A percentile compares a stretch with the other conserved stretches of the same genome.
Conservation (phyloP, 345 rosid genomes). For the Mangifera indica region DNA sequence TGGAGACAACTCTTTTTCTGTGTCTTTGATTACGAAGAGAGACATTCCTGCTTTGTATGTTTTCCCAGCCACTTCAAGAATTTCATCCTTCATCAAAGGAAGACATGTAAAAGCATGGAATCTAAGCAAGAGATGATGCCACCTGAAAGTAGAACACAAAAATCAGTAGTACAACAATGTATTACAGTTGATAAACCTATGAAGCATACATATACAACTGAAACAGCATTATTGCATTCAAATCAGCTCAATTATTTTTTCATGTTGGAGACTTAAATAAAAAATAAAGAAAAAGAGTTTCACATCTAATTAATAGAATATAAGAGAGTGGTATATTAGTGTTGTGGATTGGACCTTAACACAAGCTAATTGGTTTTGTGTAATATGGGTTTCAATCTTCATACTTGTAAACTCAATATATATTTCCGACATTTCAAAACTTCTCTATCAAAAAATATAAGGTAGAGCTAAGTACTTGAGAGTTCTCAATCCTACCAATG, state of each 20-base stretch:
- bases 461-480: neutral
- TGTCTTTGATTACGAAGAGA: slow-evolving; percentile 87
- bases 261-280: too few relatives aligned
- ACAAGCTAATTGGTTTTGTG: too few relatives aligned
- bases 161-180: too few relatives aligned
- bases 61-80: slow-evolving; percentile 87
- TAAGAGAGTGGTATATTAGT: too few relatives aligned
- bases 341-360: too few relatives aligned
- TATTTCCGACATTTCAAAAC: too few relatives aligned
- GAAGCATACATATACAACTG: neutral
- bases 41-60: slow-evolving; percentile 93
- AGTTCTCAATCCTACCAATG: slow-evolving; percentile 62
- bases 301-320: too few relatives aligned
- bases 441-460: neutral
- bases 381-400: too few relatives aligned
- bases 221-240: neutral
- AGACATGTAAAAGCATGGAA: slow-evolving; percentile 1
- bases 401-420: too few relatives aligned
- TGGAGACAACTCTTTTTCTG: slow-evolving; percentile 98
- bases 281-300: too few relatives aligned
- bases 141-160: slow-evolving; percentile 4
- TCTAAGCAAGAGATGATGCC: neutral
- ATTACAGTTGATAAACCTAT: too few relatives aligned
- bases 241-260: neutral
- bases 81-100: slow-evolving; percentile 67